phyloP scores from a whole-genome alignment of 495 filamentous ascomycete genomes.

The Neurospora sp. region DNA sequence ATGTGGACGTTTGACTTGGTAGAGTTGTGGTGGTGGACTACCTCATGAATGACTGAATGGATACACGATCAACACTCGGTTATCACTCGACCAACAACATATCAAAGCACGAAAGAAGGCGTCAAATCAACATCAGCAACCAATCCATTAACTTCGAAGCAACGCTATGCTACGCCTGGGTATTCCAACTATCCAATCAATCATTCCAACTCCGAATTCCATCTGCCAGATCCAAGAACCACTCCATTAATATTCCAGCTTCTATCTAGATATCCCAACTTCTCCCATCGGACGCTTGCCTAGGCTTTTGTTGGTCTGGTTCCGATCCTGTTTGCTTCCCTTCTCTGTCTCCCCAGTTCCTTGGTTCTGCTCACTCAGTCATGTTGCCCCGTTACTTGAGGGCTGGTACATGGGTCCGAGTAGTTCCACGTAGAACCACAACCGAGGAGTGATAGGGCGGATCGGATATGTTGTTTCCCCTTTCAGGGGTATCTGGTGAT shows the following conservation, averaged over 20 bases:
- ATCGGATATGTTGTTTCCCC: not conserved
- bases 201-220: not conserved
- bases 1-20: not conserved
- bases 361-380: not conserved
- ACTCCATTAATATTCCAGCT: not conserved
- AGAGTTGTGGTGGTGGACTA: not conserved
- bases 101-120: not conserved
- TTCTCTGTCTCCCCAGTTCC: not conserved
- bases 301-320: not conserved
- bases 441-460: not conserved
- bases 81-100: not conserved
- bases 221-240: not conserved
- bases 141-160: not conserved
- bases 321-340: not conserved
- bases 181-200: not conserved
- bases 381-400: not conserved
- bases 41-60: not conserved
- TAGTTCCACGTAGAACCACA: not conserved
- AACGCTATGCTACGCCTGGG: not conserved
- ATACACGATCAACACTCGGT: not conserved
- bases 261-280: not conserved
- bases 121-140: not conserved
- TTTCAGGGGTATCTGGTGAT: not conserved
- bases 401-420: not conserved
- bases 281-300: not conserved